Percentiles rank a stretch among this genome's conserved stretches.
Evolutionary conservation across 2,329 filamentous ascomycete genomes (phyloP).

Genomic region (Bertia moriformis): DNA sequence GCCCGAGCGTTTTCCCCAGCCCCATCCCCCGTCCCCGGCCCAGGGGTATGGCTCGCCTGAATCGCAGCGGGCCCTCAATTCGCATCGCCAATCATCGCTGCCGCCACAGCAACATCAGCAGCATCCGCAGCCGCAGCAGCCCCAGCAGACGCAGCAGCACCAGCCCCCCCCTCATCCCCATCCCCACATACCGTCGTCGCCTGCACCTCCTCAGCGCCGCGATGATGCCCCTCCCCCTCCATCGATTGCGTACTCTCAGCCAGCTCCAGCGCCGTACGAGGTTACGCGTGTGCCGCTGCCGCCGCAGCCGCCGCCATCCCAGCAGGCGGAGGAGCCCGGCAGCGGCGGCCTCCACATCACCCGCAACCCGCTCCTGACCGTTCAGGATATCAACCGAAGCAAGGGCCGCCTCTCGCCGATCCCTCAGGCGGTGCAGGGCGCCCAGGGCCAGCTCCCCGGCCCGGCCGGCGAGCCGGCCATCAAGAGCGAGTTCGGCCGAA

Average conservation of each 20-base stretch:
- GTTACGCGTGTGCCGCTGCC: background rate
- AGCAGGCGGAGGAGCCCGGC: background rate
- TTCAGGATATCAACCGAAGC: background rate
- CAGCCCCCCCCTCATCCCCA: background rate
- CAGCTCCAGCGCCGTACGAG: background rate
- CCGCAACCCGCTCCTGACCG: background rate
- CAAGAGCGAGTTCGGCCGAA: background rate
- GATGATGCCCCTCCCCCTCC: background rate
- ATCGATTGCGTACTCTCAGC: background rate
- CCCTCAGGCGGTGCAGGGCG: background rate
- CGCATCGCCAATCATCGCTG: background rate
- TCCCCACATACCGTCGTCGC: too few relatives aligned
- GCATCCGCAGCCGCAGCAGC: background rate
- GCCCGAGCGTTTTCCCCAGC: background rate
- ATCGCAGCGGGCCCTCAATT: background rate
- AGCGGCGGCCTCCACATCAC: background rate
- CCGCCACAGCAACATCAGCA: too few relatives aligned
- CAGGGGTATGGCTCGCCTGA: background rate
- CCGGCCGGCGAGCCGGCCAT: background rate
- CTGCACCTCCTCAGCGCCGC: background rate
- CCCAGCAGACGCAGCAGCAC: background rate
- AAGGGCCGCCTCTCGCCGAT: background rate
- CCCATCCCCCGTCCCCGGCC: background rate
- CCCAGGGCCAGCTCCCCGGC: background rate
- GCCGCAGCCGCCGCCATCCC: too few relatives aligned